Evolutionary conservation across 2,329 filamentous ascomycete species (phyloP), one percentile per base, ranked within the genome.

Genomic region (Gnomoniopsis smithogilvyi): DNA sequence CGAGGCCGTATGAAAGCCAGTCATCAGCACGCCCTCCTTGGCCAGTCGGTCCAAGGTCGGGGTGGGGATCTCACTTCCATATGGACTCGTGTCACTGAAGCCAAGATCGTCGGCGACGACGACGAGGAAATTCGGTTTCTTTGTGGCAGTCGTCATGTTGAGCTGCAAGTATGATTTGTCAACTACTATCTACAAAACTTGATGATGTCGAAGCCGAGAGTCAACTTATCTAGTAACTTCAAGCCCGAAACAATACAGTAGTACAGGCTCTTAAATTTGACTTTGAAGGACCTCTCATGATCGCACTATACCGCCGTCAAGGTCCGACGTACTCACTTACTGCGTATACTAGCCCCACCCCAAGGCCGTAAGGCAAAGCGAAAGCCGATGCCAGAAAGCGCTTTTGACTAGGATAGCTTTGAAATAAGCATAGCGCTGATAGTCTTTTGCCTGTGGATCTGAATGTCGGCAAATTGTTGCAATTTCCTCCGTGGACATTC

Each of bases 1-100:
- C 19, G 82, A 79, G 1, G 82, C 83, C 1, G 81, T 79, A 62
- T 86, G 82, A 66, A 84, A 85, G 59, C 83, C 79, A 0, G 81
- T 85, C 61, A 85, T 79, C 1, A 80, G 76, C 14, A 85, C 65
- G 11, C 82, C 78, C 43, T 75, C 68, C 45, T 74, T 66, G 0
- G 79, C 77, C 2, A 82, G 68, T 15, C 76, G 76, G 70, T 85
- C 80, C 22, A 85, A 73, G 63, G 81, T 80, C 3, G 82, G 83
- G 0, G 82, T 85, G 15, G 73, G 73, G 63, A 85, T 85, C 68
- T 85, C 81, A 62, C 78, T 78, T 51, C 82, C 82, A 63, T 82
- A 85, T 24, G 60, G 63, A n/a, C 64, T 63, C 15, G 61, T 60
- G 41, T 69, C 67, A 45, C 64, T 67, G 49, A 64, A 69, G 10